A percentile compares a stretch with the other conserved stretches of the same genome.
Conservation (phyloP, 2,329 filamentous ascomycete genomes). For the Dactylellina parvicollis region DNA sequence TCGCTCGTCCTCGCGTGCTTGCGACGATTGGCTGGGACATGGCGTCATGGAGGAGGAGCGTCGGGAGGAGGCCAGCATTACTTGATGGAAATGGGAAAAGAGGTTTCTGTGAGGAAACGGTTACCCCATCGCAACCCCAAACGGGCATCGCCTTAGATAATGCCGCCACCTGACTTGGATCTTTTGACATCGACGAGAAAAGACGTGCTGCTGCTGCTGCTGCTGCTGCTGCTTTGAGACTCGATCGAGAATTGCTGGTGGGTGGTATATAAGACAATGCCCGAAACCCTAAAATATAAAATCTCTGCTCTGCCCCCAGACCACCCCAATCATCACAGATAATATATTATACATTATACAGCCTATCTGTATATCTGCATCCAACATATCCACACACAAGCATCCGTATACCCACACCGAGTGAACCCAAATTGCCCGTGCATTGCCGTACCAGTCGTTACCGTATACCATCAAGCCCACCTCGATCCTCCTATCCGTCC, state of each 20-base stretch:
- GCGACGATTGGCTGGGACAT: neutral
- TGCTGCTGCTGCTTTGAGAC: too few species aligned
- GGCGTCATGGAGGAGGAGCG: neutral
- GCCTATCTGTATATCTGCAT: too few species aligned
- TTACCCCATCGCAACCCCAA: constrained; percentile 52
- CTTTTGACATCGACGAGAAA: neutral
- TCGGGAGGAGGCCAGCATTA: constrained; percentile 14
- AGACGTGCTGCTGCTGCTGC: neutral
- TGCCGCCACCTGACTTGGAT: constrained; percentile 21
- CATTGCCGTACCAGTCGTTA: too few species aligned
- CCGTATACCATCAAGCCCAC: too few species aligned
- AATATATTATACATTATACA: too few species aligned
- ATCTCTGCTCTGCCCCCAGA: neutral
- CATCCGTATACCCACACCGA: too few species aligned
- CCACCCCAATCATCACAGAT: neutral
- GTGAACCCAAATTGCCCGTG: too few species aligned
- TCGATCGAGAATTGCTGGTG: too few species aligned
- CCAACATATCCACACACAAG: too few species aligned
- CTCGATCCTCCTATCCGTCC: too few species aligned
- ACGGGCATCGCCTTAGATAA: constrained; percentile 49
- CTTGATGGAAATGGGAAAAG: neutral
- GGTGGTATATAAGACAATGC: neutral
- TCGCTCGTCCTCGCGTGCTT: too few species aligned
- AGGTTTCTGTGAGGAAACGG: constrained; percentile 42
- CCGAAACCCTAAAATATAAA: constrained; percentile 9